These are phyloP conservation scores for Flueggea neowawraea DNA, from an alignment of 441 rosid species.

Conservation along the genomic window DNA sequence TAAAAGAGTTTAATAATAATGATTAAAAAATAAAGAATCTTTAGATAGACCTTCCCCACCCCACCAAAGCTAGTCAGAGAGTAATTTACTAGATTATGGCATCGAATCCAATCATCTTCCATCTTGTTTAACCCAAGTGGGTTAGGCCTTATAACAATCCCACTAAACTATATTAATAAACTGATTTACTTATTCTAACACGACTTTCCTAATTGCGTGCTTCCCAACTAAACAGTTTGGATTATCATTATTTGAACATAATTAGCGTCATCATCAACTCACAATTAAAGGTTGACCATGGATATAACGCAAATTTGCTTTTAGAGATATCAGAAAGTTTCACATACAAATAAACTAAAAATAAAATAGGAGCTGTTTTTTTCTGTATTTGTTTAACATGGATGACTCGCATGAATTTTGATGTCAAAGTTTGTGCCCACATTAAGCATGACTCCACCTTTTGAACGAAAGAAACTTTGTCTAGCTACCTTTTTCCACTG, in stretches of 20 bases:
- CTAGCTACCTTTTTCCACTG: background rate
- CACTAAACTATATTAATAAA: constrained; percentile 10
- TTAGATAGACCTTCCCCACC: constrained; percentile 20
- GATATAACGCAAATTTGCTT: too few species aligned
- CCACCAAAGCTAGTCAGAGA: constrained; percentile 16
- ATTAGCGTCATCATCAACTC: too few species aligned
- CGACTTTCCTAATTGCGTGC: too few species aligned
- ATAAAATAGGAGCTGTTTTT: background rate
- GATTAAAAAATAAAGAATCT: constrained; percentile 23
- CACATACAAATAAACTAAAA: too few species aligned
- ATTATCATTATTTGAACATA: too few species aligned
- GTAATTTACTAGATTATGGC: constrained; percentile 18
- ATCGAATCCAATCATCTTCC: constrained; percentile 28
- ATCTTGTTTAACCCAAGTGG: constrained; percentile 22
- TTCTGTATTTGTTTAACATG: background rate
- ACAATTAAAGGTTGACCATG: too few species aligned
- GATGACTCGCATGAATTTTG: background rate
- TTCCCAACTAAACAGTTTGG: too few species aligned
- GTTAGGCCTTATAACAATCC: constrained; percentile 26
- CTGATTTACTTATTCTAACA: background rate
- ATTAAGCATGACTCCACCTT: background rate
- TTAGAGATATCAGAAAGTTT: too few species aligned
- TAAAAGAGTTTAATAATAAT: background rate
- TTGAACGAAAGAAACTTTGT: background rate
- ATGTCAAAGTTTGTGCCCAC: background rate